phyloP scores from a whole-genome alignment of 1,284 basidiomycete species.

The Cryptococcus sp. region DNA sequence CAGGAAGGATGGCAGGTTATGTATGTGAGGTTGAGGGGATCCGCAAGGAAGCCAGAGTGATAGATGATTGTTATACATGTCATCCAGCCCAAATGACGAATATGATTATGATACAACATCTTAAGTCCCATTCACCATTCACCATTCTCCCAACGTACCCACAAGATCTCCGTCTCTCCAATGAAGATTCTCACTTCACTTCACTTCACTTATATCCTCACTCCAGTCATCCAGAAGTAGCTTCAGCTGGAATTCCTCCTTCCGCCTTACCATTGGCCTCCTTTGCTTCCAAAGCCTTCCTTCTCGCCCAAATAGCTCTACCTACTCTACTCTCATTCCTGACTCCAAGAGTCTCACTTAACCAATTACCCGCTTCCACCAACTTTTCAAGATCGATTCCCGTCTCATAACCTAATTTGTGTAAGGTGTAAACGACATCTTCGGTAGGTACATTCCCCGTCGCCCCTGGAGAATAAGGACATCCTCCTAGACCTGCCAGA shows the following conservation, averaged over 20 bases:
- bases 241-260: background rate
- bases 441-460: slow-evolving; percentile 92
- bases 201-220: no score
- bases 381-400: slow-evolving; percentile 63
- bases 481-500: slow-evolving; percentile 85
- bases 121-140: no score
- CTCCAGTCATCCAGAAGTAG: background rate
- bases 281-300: slow-evolving; percentile 20
- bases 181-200: no score
- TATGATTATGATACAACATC: no score
- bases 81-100: no score
- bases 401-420: slow-evolving; percentile 64
- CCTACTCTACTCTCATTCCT: slow-evolving; percentile 75
- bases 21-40: slow-evolving; percentile 65
- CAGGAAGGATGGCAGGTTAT: slow-evolving; percentile 63
- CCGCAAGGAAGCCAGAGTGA: slow-evolving; percentile 19
- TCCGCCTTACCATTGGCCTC: slow-evolving; percentile 1
- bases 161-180: no score
- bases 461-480: slow-evolving; percentile 91
- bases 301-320: slow-evolving; percentile 61
- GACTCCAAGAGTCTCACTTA: slow-evolving; percentile 62
- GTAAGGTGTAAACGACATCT: slow-evolving; percentile 79
- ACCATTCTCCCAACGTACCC: no score
- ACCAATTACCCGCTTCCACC: slow-evolving; percentile 74
- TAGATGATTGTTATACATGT: background rate